phyloP scores from a whole-genome alignment of 2,329 filamentous ascomycete species.

The Pleurostoma richardsiae region DNA sequence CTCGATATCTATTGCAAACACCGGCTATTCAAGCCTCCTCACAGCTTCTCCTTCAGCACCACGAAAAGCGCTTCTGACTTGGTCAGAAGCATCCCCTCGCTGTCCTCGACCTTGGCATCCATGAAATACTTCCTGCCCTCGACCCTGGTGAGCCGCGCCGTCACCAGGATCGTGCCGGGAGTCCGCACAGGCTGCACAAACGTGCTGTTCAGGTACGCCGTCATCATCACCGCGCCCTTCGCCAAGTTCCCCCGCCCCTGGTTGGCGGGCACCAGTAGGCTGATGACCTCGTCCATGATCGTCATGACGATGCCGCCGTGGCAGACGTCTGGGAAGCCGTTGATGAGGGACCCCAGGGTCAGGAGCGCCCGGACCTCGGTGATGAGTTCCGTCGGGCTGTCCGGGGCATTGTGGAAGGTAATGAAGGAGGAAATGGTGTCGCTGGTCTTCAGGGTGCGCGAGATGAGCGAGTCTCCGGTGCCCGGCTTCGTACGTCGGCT shows the following conservation, averaged over 20 bases:
- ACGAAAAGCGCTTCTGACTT: constrained; percentile 49
- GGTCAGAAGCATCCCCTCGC: constrained; percentile 40
- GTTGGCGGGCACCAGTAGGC: constrained; percentile 41
- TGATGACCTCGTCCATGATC: constrained; percentile 55
- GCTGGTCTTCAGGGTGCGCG: constrained; percentile 43
- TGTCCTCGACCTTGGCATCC: constrained; percentile 42
- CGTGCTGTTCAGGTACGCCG: constrained; percentile 49
- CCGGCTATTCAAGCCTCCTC: background rate
- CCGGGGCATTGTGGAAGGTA: constrained; percentile 32
- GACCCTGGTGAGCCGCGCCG: constrained; percentile 32
- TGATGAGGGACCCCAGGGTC: constrained; percentile 43
- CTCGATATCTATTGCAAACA: no score
- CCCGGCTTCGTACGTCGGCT: constrained; percentile 28
- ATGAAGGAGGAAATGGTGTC: constrained; percentile 42
- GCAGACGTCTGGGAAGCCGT: constrained; percentile 44
- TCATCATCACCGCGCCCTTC: constrained; percentile 28
- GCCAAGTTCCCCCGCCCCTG: constrained; percentile 5
- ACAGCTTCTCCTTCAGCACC: constrained; percentile 15
- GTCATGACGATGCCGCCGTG: constrained; percentile 56
- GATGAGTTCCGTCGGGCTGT: constrained; percentile 10
- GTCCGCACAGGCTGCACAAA: constrained; percentile 49
- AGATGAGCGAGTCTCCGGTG: constrained; percentile 47
- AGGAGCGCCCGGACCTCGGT: constrained; percentile 25
- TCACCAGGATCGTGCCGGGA: constrained; percentile 40
- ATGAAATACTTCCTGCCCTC: constrained; percentile 51